Conservation (phyloP, 371 early-diverging fungal species). For the Rhizopus arrhizus region DNA sequence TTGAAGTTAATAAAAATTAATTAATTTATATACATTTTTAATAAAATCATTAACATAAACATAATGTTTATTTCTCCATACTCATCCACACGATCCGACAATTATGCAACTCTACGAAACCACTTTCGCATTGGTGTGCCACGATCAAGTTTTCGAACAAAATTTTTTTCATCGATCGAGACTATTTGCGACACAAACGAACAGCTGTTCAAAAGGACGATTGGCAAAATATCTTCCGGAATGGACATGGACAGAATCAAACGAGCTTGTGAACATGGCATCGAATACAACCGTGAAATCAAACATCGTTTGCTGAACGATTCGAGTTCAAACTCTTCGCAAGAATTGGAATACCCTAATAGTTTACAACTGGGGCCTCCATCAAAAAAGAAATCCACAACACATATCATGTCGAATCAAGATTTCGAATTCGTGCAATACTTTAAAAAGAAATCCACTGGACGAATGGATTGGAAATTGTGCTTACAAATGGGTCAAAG, state of each 20-base stretch:
- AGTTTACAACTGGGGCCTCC: neutral
- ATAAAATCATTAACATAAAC: too few relatives aligned
- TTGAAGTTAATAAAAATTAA: too few relatives aligned
- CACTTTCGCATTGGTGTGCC: neutral
- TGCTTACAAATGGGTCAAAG: conserved; percentile 3
- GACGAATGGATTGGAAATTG: conserved; percentile 6
- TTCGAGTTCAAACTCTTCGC: neutral
- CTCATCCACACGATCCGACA: conserved; percentile 5
- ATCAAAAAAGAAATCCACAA: neutral
- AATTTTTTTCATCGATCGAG: neutral
- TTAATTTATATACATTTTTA: too few relatives aligned
- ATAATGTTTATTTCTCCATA: neutral
- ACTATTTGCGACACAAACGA: conserved; percentile 5
- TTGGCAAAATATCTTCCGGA: conserved; percentile 1
- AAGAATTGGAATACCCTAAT: conserved; percentile 3
- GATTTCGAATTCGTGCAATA: conserved; percentile 2
- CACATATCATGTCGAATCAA: conserved; percentile 5
- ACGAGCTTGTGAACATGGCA: neutral
- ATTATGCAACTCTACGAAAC: conserved; percentile 5
- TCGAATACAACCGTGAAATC: conserved; percentile 4
- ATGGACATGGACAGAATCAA: neutral
- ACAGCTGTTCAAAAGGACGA: conserved; percentile 1
- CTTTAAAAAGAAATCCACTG: conserved; percentile 1
- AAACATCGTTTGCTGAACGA: conserved; percentile 3
- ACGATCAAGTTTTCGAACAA: neutral